A percentile compares a stretch with the other conserved stretches of the same genome.
phyloP scores from a whole-genome alignment of 352 stramenopile species.

The Globisporangium splendens region DNA sequence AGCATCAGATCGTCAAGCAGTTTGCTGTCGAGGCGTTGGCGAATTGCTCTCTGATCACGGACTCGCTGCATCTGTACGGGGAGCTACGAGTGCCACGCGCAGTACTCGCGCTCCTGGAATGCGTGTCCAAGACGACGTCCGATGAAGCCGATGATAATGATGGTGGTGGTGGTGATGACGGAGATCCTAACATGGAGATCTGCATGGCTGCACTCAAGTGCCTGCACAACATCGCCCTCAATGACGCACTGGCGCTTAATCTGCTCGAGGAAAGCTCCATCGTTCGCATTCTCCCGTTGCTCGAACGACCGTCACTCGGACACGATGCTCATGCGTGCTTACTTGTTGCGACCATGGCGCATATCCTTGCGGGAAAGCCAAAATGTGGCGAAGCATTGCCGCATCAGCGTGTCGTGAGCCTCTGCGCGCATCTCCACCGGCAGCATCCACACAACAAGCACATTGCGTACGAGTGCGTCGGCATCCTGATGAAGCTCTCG shows the following conservation, averaged over 20 bases:
- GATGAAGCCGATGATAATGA: background rate
- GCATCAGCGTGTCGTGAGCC: constrained; percentile 44
- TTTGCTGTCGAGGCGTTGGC: constrained; percentile 65
- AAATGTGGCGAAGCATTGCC: constrained; percentile 44
- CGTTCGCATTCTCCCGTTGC: constrained; percentile 33
- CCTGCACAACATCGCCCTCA: constrained; percentile 58
- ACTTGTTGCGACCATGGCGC: constrained; percentile 30
- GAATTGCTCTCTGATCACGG: constrained; percentile 74
- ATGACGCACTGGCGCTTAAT: constrained; percentile 53
- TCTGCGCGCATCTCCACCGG: constrained; percentile 51
- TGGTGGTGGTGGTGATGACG: background rate
- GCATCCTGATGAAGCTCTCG: constrained; percentile 56
- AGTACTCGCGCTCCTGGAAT: constrained; percentile 50
- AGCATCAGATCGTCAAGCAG: constrained; percentile 50
- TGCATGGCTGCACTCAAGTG: constrained; percentile 71
- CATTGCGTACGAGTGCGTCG: constrained; percentile 43
- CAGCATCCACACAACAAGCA: constrained; percentile 25
- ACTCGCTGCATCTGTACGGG: constrained; percentile 69
- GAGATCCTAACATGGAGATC: constrained; percentile 26
- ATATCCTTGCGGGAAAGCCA: constrained; percentile 48
- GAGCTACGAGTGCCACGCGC: constrained; percentile 57
- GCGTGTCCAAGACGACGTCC: background rate
- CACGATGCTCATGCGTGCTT: constrained; percentile 36
- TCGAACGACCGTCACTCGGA: constrained; percentile 44
- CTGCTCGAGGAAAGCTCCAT: constrained; percentile 54